These are phyloP conservation scores for Sarocladium kiliense DNA, from an alignment of 2,329 filamentous ascomycete species.

Conservation along the genomic window DNA sequence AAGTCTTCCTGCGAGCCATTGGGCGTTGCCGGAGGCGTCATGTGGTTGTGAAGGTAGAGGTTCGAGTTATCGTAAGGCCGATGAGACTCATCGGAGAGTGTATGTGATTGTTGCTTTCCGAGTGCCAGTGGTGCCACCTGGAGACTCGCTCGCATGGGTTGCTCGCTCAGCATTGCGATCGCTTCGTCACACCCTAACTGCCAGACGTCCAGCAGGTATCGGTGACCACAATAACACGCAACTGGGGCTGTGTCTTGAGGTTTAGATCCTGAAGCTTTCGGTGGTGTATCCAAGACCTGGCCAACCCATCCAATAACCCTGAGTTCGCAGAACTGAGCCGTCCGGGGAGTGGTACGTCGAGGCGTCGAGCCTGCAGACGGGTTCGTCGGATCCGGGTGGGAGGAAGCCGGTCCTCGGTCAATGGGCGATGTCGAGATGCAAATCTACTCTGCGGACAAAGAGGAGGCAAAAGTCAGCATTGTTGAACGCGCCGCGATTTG, in stretches of 20 bases:
- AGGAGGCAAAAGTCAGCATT: slow-evolving; percentile 3
- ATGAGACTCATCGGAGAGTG: slow-evolving; percentile 24
- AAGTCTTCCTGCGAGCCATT: slow-evolving; percentile 61
- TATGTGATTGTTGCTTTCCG: slow-evolving; percentile 33
- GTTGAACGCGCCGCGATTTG: slow-evolving; percentile 8
- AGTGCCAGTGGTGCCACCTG: slow-evolving; percentile 56
- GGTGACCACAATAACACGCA: not conserved
- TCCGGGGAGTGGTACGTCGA: not conserved
- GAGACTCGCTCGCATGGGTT: slow-evolving; percentile 50
- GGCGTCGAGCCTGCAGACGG: slow-evolving; percentile 3
- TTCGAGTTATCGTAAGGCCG: slow-evolving; percentile 28
- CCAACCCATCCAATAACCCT: not conserved
- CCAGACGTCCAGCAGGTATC: not conserved
- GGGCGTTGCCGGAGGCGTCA: slow-evolving; percentile 74
- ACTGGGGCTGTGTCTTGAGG: not conserved
- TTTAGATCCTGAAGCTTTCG: not conserved
- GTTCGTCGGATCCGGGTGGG: not conserved
- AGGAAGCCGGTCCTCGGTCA: slow-evolving; percentile 6
- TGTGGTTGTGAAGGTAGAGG: slow-evolving; percentile 47
- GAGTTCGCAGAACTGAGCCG: slow-evolving; percentile 5
- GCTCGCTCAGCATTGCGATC: slow-evolving; percentile 33
- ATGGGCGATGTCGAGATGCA: not conserved
- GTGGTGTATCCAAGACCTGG: not conserved
- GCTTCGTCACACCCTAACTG: not conserved
- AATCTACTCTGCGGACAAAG: not conserved